A percentile compares a stretch with the other conserved stretches of the same genome.
Evolutionary conservation across 2,329 filamentous ascomycete genomes (phyloP).

Genomic region (Amesomyces nigricolor): DNA sequence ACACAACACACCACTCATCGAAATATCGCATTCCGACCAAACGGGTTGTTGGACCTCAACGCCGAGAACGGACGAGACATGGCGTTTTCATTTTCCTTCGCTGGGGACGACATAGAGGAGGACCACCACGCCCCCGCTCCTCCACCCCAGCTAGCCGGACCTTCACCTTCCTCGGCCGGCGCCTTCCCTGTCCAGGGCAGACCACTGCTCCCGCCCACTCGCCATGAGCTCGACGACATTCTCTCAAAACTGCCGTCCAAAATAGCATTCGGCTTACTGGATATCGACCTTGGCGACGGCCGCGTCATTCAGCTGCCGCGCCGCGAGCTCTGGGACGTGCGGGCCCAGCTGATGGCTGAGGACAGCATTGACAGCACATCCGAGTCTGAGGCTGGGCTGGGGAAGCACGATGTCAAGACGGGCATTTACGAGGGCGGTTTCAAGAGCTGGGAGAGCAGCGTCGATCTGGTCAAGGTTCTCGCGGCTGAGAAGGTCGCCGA

Average conservation of each 20-base stretch:
- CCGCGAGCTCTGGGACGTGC: constrained; percentile 75
- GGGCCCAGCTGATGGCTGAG: constrained; percentile 74
- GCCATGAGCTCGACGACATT: constrained; percentile 46
- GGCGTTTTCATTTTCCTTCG: constrained; percentile 55
- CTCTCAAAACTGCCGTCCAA: constrained; percentile 63
- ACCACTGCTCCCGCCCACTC: constrained; percentile 50
- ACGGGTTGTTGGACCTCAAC: not conserved
- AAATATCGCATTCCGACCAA: not conserved
- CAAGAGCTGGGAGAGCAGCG: constrained; percentile 84
- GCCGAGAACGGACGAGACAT: constrained; percentile 11
- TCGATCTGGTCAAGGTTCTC: constrained; percentile 70
- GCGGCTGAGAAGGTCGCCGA: constrained; percentile 37
- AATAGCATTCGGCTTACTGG: constrained; percentile 61
- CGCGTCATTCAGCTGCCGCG: constrained; percentile 55
- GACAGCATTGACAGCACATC: constrained; percentile 38
- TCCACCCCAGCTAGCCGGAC: constrained; percentile 23
- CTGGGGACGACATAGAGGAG: constrained; percentile 59
- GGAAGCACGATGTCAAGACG: constrained; percentile 68
- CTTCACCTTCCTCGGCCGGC: constrained; percentile 29
- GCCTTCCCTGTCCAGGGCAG: constrained; percentile 60
- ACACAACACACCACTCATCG: not conserved
- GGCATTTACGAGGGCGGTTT: constrained; percentile 83
- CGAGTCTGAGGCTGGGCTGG: constrained; percentile 47
- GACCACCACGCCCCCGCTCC: constrained; percentile 33
- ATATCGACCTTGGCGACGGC: constrained; percentile 55